These are phyloP conservation scores for Incumbomyces lentus DNA, from an alignment of 2,329 filamentous ascomycete genomes.

Conservation along the genomic window DNA sequence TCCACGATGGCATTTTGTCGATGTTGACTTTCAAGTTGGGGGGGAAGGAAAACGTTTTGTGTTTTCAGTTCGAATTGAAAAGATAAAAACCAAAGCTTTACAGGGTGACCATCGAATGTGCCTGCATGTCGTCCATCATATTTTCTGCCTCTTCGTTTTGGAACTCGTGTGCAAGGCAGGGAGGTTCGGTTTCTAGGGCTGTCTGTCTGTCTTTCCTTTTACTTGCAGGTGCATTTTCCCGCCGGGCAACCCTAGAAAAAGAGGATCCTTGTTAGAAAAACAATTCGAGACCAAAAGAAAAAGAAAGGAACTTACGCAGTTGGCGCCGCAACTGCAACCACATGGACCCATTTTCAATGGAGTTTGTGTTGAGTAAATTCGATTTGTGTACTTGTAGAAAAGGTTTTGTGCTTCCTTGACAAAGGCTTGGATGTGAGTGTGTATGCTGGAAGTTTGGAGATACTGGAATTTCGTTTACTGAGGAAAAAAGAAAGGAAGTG, in stretches of 20 bases:
- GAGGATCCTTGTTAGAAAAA: background rate
- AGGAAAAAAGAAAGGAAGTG: background rate
- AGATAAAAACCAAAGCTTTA: too few relatives aligned
- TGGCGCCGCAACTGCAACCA: slow-evolving; percentile 4
- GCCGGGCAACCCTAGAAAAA: slow-evolving; percentile 4
- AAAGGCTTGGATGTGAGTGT: too few relatives aligned
- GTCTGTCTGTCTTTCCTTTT: background rate
- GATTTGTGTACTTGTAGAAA: slow-evolving; percentile 1
- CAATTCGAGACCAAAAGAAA: too few relatives aligned
- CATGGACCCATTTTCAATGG: slow-evolving; percentile 6
- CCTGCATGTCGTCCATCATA: background rate
- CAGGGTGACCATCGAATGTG: background rate
- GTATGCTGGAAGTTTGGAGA: background rate
- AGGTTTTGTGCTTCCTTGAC: too few relatives aligned
- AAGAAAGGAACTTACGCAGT: slow-evolving; percentile 1
- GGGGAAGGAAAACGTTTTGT: too few relatives aligned
- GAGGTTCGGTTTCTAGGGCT: background rate
- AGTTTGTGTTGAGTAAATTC: background rate
- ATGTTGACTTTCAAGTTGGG: too few relatives aligned
- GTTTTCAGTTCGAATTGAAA: too few relatives aligned
- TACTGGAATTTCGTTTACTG: background rate
- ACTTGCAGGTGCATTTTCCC: slow-evolving; percentile 8
- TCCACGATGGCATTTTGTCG: too few relatives aligned
- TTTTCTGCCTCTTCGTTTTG: background rate
- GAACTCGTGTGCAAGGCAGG: background rate